Base-by-base conservation (phyloP, 2,329 filamentous ascomycete genomes). In the Fusarium neocosmosporiellum region DNA sequence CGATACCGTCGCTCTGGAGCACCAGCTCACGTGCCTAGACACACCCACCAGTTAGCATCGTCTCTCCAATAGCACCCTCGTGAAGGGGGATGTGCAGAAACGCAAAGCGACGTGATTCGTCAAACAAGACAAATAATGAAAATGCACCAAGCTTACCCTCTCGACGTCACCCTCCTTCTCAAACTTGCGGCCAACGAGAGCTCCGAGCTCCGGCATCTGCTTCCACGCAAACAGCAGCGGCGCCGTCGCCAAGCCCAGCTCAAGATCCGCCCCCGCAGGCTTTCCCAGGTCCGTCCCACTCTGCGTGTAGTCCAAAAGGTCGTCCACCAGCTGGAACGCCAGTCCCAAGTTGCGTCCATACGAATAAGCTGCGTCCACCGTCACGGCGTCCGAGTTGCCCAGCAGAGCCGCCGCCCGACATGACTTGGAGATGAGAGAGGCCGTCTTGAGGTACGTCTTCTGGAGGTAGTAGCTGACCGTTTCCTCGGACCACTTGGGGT, bases 371-470 rank as follows among this genome's bases (percentile, higher is more conserved):
- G 95, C 93, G 74, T 99, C 95, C 3, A 98, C 94, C 2, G 96
- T 94, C 69, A 92, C 88, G 0, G 88, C 87, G 36, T 95, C 89
- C 36, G 92, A 90, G 16, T 94, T 91, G 33, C 96, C 95, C 20
- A 99, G 87, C 53, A 99, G 85, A 4, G 96, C 96, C 3, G 96
- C 90, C 0, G 96, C 95, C 58, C 96, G 92, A 82, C 96, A 98
- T 33, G 94, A 97, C 83, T 99, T 99, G 80, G 94, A 97, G 80
- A 99, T 98, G 78, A 99, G 86, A 74, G 94, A 97, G 5, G 96
- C 96, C 2, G 94, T 97, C 86, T 99, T 99, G 75, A 99, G 89
- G 80, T 99, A 99, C 31, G 96, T 99, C 88, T 99, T 99, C 81
- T 98, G 94, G 59, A 99, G 87, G 81, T 99, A 99, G 84, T 99